Conservation (phyloP, 495 filamentous ascomycete species). For the Penicillium verhagenii region DNA sequence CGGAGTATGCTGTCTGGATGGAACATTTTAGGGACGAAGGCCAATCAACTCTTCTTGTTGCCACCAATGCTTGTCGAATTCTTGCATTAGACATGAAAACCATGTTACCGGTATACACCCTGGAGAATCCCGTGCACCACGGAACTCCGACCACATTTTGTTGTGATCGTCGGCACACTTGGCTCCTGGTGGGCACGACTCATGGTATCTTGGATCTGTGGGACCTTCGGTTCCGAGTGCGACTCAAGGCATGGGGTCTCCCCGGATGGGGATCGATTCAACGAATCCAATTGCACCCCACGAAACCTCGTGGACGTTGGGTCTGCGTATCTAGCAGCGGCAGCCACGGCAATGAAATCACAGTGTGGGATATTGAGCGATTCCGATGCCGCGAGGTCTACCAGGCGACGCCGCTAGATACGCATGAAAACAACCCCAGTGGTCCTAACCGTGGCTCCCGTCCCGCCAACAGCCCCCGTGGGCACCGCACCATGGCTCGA, state of each 20-base stretch:
- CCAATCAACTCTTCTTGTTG: conserved; percentile 76
- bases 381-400: conserved; percentile 86
- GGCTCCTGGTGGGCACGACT: conserved; percentile 88
- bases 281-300: conserved; percentile 72
- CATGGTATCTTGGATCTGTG: conserved; percentile 93
- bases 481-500: conserved; percentile 52
- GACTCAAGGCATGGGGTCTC: conserved; percentile 86
- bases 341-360: conserved; percentile 81
- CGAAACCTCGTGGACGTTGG: conserved; percentile 72
- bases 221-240: conserved; percentile 90
- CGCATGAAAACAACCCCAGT: conserved; percentile 16
- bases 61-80: conserved; percentile 81
- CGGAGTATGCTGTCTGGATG: conserved; percentile 83
- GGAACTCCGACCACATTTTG: conserved; percentile 93
- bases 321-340: conserved; percentile 87
- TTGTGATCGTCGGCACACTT: conserved; percentile 77
- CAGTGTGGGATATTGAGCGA: conserved; percentile 94
- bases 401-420: conserved; percentile 48
- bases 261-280: conserved; percentile 80
- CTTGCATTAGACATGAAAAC: conserved; percentile 83
- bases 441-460: conserved; percentile 19
- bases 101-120: conserved; percentile 76
- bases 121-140: conserved; percentile 91
- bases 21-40: conserved; percentile 86
- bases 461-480: conserved; percentile 42